phyloP scores from a whole-genome alignment of 108 stramenopile genomes.

The Skeletonema potamos region DNA sequence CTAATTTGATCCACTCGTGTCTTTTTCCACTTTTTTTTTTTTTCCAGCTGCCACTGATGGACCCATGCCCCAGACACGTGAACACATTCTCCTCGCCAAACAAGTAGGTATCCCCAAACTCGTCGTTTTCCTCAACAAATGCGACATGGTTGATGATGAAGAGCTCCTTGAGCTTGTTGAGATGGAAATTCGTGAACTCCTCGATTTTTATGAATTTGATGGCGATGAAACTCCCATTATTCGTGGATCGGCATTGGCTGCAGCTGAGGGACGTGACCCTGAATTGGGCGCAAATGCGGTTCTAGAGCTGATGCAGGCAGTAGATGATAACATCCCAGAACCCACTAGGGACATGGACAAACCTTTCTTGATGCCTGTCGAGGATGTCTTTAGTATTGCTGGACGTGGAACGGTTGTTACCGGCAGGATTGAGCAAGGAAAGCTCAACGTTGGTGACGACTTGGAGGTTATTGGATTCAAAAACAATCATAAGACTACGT shows the following conservation, averaged over 20 bases:
- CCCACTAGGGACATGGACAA: slow-evolving; percentile 95
- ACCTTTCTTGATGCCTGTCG: slow-evolving; percentile 98
- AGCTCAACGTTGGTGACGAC: slow-evolving; percentile 96
- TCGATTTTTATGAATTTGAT: slow-evolving; percentile 96
- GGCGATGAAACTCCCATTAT: slow-evolving; percentile 97
- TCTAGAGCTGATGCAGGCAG: slow-evolving; percentile 94
- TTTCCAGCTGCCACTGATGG: slow-evolving; percentile 92
- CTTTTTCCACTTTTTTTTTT: neutral
- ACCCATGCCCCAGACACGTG: slow-evolving; percentile 99
- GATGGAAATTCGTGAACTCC: slow-evolving; percentile 99
- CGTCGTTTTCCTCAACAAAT: slow-evolving; percentile 99
- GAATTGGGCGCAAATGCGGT: slow-evolving; percentile 85
- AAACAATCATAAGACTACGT: slow-evolving; percentile 84
- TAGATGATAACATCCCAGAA: slow-evolving; percentile 93
- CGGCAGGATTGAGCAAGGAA: slow-evolving; percentile 95
- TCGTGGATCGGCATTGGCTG: slow-evolving; percentile 96
- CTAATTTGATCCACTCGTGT: neutral
- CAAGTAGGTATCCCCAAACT: slow-evolving; percentile 99
- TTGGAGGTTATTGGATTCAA: slow-evolving; percentile 89
- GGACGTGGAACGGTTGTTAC: slow-evolving; percentile 99
- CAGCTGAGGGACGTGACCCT: slow-evolving; percentile 90
- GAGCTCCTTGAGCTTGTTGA: slow-evolving; percentile 99
- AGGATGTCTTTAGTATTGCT: slow-evolving; percentile 99
- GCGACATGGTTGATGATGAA: slow-evolving; percentile 97
- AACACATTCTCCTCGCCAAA: slow-evolving; percentile 98